These are phyloP conservation scores for Alternaria tenuissima DNA, from an alignment of 2,329 filamentous ascomycete species.

Conservation along the genomic window DNA sequence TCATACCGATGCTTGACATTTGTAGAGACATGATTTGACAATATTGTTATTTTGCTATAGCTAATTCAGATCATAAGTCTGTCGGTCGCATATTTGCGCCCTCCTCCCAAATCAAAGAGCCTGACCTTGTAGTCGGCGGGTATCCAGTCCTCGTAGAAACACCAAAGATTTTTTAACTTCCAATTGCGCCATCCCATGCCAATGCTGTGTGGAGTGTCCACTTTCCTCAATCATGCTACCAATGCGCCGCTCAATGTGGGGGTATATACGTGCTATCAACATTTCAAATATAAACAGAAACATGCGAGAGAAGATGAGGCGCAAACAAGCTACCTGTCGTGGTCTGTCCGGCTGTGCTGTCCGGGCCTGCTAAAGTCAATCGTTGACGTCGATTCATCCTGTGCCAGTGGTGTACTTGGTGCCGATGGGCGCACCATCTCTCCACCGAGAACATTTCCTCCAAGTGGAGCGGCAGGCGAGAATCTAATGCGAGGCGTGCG, in stretches of 20 bases:
- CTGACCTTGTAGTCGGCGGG: constrained; percentile 37
- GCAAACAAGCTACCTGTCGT: constrained; percentile 37
- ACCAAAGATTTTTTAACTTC: constrained; percentile 22
- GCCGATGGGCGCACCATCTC: constrained; percentile 18
- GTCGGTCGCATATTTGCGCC: constrained; percentile 6
- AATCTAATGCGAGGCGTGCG: constrained; percentile 37
- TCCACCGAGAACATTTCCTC: constrained; percentile 24
- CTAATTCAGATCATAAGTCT: not conserved
- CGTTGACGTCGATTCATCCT: constrained; percentile 10
- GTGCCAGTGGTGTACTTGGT: constrained; percentile 1
- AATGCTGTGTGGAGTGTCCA: constrained; percentile 33
- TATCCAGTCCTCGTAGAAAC: constrained; percentile 34
- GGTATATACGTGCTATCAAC: constrained; percentile 37
- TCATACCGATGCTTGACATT: not conserved
- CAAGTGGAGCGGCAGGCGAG: constrained; percentile 27
- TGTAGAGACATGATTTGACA: not conserved
- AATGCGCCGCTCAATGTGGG: constrained; percentile 30
- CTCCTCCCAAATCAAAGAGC: constrained; percentile 24
- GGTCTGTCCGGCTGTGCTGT: constrained; percentile 34
- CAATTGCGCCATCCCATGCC: constrained; percentile 37
- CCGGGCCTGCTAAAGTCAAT: constrained; percentile 13
- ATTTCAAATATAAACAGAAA: constrained; percentile 34
- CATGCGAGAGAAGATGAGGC: constrained; percentile 16
- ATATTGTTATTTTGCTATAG: constrained; percentile 1
- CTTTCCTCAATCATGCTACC: constrained; percentile 15